Evolutionary conservation across 2,329 filamentous ascomycete genomes (phyloP).

Genomic region (Claviceps maximensis): DNA sequence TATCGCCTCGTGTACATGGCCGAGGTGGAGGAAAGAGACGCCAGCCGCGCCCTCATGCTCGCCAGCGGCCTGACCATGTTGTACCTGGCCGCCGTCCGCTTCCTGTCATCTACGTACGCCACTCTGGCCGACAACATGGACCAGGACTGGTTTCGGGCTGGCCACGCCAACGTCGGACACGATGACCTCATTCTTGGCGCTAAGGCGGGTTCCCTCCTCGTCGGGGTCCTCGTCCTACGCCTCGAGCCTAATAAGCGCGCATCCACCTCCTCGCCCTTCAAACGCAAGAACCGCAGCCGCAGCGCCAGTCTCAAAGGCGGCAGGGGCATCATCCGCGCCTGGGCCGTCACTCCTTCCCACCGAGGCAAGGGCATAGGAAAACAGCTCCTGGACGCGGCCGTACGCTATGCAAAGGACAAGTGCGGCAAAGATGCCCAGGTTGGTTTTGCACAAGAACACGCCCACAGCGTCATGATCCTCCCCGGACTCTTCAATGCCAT

Average conservation of each 20-base stretch:
- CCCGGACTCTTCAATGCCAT: slow-evolving; percentile 47
- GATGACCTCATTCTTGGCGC: slow-evolving; percentile 51
- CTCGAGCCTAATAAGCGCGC: slow-evolving; percentile 34
- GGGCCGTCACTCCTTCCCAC: slow-evolving; percentile 63
- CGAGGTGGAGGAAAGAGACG: slow-evolving; percentile 26
- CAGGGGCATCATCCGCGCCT: slow-evolving; percentile 62
- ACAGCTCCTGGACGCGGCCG: slow-evolving; percentile 60
- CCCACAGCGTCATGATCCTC: slow-evolving; percentile 54
- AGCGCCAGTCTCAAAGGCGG: slow-evolving; percentile 38
- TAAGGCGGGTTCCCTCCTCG: slow-evolving; percentile 52
- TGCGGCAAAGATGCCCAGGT: slow-evolving; percentile 55
- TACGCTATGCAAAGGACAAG: slow-evolving; percentile 51
- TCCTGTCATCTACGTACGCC: slow-evolving; percentile 48
- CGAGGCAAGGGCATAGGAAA: slow-evolving; percentile 59
- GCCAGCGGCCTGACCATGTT: slow-evolving; percentile 49
- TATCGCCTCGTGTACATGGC: slow-evolving; percentile 34
- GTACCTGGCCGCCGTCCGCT: slow-evolving; percentile 48
- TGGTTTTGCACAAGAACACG: slow-evolving; percentile 65
- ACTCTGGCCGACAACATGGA: slow-evolving; percentile 45
- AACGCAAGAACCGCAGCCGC: slow-evolving; percentile 25
- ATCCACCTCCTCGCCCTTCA: slow-evolving; percentile 10
- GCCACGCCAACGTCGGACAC: slow-evolving; percentile 24
- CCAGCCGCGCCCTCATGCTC: slow-evolving; percentile 43
- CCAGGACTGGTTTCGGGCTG: slow-evolving; percentile 46
- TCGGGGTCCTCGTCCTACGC: slow-evolving; percentile 57